A percentile compares a stretch with the other conserved stretches of the same genome.
Conservation (phyloP, 106 monocot species). For the Phalaenopsis equestris region DNA sequence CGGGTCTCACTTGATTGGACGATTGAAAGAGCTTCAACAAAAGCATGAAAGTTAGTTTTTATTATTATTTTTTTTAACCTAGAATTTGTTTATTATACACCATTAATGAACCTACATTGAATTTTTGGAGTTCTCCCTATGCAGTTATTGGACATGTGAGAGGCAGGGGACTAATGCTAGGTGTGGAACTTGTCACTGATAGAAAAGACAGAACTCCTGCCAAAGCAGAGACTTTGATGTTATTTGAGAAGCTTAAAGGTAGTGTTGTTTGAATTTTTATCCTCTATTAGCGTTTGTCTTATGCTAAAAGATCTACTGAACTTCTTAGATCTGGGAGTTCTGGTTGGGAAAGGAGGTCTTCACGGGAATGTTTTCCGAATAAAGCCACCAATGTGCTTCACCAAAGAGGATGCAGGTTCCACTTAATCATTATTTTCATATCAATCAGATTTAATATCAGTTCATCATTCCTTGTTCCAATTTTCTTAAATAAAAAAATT, state of each 20-base stretch:
- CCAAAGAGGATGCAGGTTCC: slow-evolving; percentile 90
- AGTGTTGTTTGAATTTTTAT: not conserved
- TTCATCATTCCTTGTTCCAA: not conserved
- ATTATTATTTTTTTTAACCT: not conserved
- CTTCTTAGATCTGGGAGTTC: slow-evolving; percentile 72
- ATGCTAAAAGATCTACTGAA: not conserved
- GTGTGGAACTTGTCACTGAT: slow-evolving; percentile 84
- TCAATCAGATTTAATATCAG: not conserved
- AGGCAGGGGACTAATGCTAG: slow-evolving; percentile 92
- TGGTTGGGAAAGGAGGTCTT: slow-evolving; percentile 92
- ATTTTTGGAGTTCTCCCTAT: not conserved
- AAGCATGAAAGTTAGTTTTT: slow-evolving; percentile 68
- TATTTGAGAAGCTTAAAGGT: slow-evolving; percentile 95
- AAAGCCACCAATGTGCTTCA: slow-evolving; percentile 99
- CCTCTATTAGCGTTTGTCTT: not conserved
- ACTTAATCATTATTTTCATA: not conserved
- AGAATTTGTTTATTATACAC: not conserved
- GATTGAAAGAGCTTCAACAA: slow-evolving; percentile 64
- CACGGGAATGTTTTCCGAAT: slow-evolving; percentile 97
- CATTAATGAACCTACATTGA: not conserved
- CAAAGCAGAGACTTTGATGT: slow-evolving; percentile 49
- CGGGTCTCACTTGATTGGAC: slow-evolving; percentile 63
- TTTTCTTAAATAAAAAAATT: not conserved
- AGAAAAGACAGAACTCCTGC: slow-evolving; percentile 90
- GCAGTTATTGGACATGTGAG: slow-evolving; percentile 97